Evolutionary conservation across 2,329 filamentous ascomycete genomes (phyloP).

Genomic region (Cadophora gregata): DNA sequence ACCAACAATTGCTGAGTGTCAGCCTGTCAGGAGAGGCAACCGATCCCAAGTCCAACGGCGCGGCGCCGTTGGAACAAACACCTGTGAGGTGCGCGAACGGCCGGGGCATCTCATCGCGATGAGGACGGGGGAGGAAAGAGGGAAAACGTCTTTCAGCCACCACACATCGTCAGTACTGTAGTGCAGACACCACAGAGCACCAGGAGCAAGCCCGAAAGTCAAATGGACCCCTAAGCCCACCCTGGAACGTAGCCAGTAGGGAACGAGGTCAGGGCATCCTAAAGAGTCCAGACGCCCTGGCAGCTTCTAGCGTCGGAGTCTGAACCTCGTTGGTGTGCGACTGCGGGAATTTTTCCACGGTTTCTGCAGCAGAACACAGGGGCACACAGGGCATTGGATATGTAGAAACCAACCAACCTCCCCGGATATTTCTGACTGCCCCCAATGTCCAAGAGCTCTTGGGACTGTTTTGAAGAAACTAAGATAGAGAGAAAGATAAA

Average conservation of each 20-base stretch:
- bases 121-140: not conserved
- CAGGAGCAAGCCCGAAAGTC: not conserved
- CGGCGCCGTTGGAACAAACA: not conserved
- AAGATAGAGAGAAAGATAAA: not conserved
- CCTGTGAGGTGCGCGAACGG: not conserved
- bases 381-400: not conserved
- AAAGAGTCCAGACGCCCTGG: not conserved
- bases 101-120: not conserved
- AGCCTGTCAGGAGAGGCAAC: not conserved
- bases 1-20: not conserved
- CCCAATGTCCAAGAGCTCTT: not conserved
- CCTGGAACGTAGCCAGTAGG: not conserved
- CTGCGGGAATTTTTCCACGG: not conserved
- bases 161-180: not conserved
- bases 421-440: not conserved
- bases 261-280: not conserved
- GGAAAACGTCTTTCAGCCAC: constrained; percentile 8
- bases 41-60: no score
- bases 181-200: no score
- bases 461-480: not conserved
- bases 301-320: not conserved
- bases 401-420: not conserved
- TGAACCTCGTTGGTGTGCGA: not conserved
- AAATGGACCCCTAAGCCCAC: constrained; percentile 1
- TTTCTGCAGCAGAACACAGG: not conserved